phyloP scores from a whole-genome alignment of 441 rosid genomes.

The Pelargonium cotyledonis region DNA sequence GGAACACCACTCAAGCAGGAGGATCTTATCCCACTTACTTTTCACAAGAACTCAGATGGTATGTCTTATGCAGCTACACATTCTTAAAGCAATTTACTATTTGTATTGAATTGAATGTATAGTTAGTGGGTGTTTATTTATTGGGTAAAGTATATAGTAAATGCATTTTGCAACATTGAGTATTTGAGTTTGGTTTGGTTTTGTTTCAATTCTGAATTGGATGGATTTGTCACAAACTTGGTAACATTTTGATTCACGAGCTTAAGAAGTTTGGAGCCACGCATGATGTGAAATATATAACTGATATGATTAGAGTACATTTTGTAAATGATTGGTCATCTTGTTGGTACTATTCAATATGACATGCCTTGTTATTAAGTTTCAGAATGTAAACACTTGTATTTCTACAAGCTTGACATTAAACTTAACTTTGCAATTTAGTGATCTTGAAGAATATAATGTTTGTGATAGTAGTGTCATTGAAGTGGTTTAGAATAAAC shows the following conservation, averaged over 20 bases:
- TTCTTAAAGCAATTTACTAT: neutral
- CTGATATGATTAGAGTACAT: neutral
- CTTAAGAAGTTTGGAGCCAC: neutral
- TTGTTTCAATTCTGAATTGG: neutral
- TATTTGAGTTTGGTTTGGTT: neutral
- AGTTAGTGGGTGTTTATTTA: neutral
- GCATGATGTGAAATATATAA: neutral
- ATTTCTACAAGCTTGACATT: constrained; percentile 5
- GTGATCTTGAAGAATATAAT: constrained; percentile 1
- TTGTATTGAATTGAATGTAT: constrained; percentile 1
- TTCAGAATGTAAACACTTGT: neutral
- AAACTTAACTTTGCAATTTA: neutral
- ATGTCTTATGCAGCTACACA: constrained; percentile 1
- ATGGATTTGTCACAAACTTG: neutral
- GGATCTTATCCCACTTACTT: constrained; percentile 65
- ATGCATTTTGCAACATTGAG: neutral
- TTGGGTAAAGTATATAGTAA: neutral
- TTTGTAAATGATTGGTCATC: neutral
- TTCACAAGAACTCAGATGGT: constrained; percentile 88
- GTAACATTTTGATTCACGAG: neutral
- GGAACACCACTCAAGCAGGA: constrained; percentile 67
- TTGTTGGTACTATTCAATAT: neutral
- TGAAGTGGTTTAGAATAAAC: neutral
- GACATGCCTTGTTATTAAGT: no score
- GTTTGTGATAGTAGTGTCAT: constrained; percentile 6